Conservation (phyloP, 495 filamentous ascomycete species). For the Echria macrotheca region DNA sequence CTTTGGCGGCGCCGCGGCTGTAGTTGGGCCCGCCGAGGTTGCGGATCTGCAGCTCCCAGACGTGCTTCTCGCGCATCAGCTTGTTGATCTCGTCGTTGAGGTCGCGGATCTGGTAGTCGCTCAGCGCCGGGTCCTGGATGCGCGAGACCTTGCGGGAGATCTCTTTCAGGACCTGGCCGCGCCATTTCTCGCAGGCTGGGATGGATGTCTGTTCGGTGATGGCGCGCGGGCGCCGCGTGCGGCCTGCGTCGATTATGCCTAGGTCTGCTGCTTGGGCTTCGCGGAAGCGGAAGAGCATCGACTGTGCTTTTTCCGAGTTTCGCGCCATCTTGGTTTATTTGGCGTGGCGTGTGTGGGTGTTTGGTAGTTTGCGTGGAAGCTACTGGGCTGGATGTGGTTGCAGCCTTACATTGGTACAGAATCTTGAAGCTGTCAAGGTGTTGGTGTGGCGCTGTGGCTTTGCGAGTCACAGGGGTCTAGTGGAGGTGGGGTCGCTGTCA, state of each 20-base stretch:
- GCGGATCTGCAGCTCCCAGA: conserved; percentile 96
- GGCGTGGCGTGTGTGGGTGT: background rate
- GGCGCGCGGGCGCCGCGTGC: conserved; percentile 79
- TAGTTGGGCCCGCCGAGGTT: conserved; percentile 95
- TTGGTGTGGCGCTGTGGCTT: conserved; percentile 2
- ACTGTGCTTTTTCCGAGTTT: conserved; percentile 97
- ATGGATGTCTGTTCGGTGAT: conserved; percentile 82
- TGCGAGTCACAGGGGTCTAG: background rate
- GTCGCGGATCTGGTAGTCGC: conserved; percentile 95
- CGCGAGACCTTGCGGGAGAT: conserved; percentile 92
- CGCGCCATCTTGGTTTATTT: conserved; percentile 38
- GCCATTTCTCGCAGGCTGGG: conserved; percentile 93
- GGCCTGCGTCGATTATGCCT: conserved; percentile 91
- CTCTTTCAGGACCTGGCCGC: conserved; percentile 94
- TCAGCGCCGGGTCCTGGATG: conserved; percentile 84
- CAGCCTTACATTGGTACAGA: conserved; percentile 6
- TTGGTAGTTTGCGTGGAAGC: background rate
- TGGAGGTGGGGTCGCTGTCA: background rate
- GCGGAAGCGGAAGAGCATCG: conserved; percentile 99
- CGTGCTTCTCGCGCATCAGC: conserved; percentile 95
- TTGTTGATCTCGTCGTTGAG: conserved; percentile 99
- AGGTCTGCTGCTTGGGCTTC: conserved; percentile 94
- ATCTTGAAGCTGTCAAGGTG: background rate
- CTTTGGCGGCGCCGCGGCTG: conserved; percentile 81
- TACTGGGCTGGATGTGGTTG: background rate